phyloP scores from a whole-genome alignment of 208 protist genomes.

The Porcisia hertigi region DNA sequence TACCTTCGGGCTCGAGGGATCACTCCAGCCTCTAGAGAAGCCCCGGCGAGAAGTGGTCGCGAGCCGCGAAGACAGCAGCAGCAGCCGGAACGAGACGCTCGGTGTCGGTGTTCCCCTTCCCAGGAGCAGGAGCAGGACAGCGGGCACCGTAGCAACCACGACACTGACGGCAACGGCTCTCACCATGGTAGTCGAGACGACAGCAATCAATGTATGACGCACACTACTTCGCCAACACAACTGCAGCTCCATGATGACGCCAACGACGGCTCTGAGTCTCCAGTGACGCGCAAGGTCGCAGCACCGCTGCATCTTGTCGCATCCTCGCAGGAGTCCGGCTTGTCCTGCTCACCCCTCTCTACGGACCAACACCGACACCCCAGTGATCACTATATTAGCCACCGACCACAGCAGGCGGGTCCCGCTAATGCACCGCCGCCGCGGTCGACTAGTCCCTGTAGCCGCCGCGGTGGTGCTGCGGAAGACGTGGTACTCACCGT shows the following conservation, averaged over 20 bases:
- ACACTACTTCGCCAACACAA: not conserved
- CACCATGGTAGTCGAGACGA: slow-evolving; percentile 5
- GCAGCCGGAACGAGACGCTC: not conserved
- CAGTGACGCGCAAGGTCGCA: not conserved
- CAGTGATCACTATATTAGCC: not conserved
- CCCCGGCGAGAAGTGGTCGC: not conserved
- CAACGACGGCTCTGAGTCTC: not conserved
- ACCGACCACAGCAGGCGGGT: not conserved
- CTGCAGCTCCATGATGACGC: not conserved
- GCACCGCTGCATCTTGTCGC: not conserved
- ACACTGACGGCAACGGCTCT: not conserved
- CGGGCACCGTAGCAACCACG: not conserved
- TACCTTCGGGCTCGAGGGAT: slow-evolving; percentile 32
- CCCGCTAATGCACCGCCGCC: slow-evolving; percentile 9
- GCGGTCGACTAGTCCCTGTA: slow-evolving; percentile 12
- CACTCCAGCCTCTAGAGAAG: slow-evolving; percentile 10
- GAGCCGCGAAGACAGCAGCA: not conserved
- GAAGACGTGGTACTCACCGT: slow-evolving; percentile 1
- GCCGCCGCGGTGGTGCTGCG: not conserved
- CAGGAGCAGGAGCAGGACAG: not conserved
- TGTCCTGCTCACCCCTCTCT: not conserved
- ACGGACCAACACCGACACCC: not conserved
- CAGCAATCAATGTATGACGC: not conserved
- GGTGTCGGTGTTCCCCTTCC: not conserved
- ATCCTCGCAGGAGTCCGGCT: not conserved